These are phyloP conservation scores for Aureobasidium subglaciale DNA, from an alignment of 2,329 filamentous ascomycete species.

Conservation along the genomic window DNA sequence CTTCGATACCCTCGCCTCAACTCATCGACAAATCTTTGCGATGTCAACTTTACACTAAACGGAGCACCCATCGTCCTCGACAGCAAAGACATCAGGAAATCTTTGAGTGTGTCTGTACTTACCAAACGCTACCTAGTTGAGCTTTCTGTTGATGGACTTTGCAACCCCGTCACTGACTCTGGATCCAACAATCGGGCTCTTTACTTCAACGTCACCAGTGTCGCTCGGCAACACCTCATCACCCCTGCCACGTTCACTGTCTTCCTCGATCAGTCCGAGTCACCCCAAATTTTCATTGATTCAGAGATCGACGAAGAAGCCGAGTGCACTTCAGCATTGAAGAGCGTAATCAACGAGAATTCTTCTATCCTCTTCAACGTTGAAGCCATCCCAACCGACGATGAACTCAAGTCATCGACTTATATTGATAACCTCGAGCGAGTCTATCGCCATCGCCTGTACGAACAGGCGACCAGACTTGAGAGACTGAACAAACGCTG, in stretches of 20 bases:
- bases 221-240: background rate
- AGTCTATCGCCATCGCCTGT: background rate
- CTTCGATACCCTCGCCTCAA: conserved; percentile 4
- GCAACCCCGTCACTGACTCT: background rate
- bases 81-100: background rate
- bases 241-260: background rate
- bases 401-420: conserved; percentile 1
- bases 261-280: background rate
- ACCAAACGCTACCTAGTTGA: no score
- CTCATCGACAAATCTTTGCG: conserved; percentile 11
- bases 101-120: no score
- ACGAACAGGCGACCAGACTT: conserved; percentile 3
- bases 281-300: background rate
- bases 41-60: conserved; percentile 13
- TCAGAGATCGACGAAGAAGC: background rate
- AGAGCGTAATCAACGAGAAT: conserved; percentile 4
- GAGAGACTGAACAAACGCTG: conserved; percentile 6
- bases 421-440: background rate
- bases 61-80: conserved; percentile 2
- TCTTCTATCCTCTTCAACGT: conserved; percentile 1
- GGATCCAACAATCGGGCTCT: background rate
- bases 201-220: conserved; percentile 9
- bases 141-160: conserved; percentile 10
- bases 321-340: background rate
- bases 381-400: background rate